Evolutionary conservation across 345 rosid species (phyloP).

Genomic region (Pelargonium nanum): DNA sequence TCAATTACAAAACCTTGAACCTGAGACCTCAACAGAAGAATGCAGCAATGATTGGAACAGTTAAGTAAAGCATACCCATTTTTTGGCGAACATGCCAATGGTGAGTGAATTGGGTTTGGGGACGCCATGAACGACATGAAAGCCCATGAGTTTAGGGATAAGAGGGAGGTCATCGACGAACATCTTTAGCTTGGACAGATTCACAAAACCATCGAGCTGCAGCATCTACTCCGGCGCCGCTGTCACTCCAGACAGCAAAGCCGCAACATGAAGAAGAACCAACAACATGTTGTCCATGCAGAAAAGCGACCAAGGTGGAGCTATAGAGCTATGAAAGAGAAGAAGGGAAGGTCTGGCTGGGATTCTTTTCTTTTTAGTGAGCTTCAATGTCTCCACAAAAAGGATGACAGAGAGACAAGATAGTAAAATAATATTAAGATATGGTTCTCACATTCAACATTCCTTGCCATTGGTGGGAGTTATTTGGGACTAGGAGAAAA

Average conservation of each 20-base stretch:
- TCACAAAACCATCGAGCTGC: too few species aligned
- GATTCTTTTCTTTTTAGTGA: constrained; percentile 8
- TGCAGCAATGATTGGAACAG: neutral
- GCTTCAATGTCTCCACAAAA: constrained; percentile 2
- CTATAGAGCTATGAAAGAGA: neutral
- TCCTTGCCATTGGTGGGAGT: too few species aligned
- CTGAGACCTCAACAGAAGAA: neutral
- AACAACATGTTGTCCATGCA: neutral
- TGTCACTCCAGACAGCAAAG: constrained; percentile 2
- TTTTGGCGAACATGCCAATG: constrained; percentile 70
- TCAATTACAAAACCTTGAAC: neutral
- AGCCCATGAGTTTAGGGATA: constrained; percentile 53
- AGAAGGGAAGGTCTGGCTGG: neutral
- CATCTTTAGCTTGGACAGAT: constrained; percentile 37
- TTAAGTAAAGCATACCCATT: constrained; percentile 43
- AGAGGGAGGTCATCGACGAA: constrained; percentile 69
- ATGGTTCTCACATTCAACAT: too few species aligned
- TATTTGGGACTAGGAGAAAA: too few species aligned
- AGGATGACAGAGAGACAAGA: neutral
- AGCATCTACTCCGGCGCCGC: constrained; percentile 24
- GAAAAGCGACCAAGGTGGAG: neutral
- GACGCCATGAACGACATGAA: constrained; percentile 22
- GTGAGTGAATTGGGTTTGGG: constrained; percentile 35
- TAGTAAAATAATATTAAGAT: too few species aligned
- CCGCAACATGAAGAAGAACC: constrained; percentile 2